Base-by-base conservation (phyloP, 179 eudicot species). In the Corrigiola litoralis region DNA sequence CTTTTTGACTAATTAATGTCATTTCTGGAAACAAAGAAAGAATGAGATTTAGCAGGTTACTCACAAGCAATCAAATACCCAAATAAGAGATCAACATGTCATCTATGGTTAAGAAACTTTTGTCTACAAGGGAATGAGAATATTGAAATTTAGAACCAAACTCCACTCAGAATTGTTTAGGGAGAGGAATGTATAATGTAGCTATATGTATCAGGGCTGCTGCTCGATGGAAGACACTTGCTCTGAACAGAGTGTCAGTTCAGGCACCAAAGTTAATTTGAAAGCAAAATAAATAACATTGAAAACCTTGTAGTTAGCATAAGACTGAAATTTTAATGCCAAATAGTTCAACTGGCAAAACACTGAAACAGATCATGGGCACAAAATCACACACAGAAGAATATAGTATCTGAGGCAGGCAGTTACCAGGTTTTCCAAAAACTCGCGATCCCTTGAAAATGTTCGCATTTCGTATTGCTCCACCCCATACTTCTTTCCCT, bases 381-480 rank as follows among this genome's bases (percentile, higher is more conserved):
- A n/a, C n/a, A 34, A 1, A 33, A 3, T 5, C 4, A 33, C 9
- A 21, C 1, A 21, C 31, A 40, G 49, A 24, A 25, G 34, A 25
- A 25, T 40, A 27, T 24, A 45, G 45, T 60, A 51, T 9, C 28
- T 49, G 32, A 41, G 62, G 53, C 52, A 41, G 69, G 42, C 8
- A 69, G 8, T 31, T 55, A 87, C 95, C 90, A 87, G 68, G 70
- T 85, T 87, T 69, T 87, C 95, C 65, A 87, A 63, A 49, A 73
- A 69, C 18, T 79, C 54, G 18, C 85, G 88, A 61, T 87, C 95
- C 69, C 67, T 79, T 31, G 95, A 87, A 63, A 77, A 87, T 34
- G 90, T 83, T 20, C 90, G 79, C 92, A 89, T 89, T 80, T 94
- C 99, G 74, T 70, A 94, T 80, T 94, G 99, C 87, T 94, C 97